Base-by-base conservation (phyloP, 2,329 filamentous ascomycete genomes). In the Myriosclerotinia duriaeana region DNA sequence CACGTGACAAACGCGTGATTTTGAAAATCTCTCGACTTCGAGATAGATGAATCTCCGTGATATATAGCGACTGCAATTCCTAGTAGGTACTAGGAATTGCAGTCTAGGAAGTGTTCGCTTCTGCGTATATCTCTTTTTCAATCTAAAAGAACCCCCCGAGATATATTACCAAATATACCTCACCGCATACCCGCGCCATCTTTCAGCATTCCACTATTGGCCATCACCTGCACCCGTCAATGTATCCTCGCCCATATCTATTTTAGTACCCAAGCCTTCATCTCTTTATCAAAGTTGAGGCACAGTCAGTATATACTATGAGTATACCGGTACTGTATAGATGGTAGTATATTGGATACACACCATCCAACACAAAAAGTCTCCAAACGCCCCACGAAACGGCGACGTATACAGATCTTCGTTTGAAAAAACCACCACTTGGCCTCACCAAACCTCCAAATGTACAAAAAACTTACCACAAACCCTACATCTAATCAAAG, bases 1-100 rank as follows among this genome's bases (percentile, higher is more conserved):
- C 58, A 61, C 58, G 58, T 61, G 58, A 61, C 26, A 40, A 40
- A 12, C 46, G n/a, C 44, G 58, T 50, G 58, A 50, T 22, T 1
- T 22, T 50, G 20, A 61, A 22, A n/a, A 26, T 22, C 38, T 8
- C 44, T 60, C 42, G 44, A 60, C 42, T 38, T 38, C 30, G 12
- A 50, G 56, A 60, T 48, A 3, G 7, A 42, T 30, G 14, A 14
- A 40, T 40, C 12, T 40, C 46, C 9, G 11, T n/a, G 34, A 48
- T 2, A 36, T 38, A 2, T 20, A 48, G 30, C 48, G 6, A 17
- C 3, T 15, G 48, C 26, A 26, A 26, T 26, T 26, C 1, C 6
- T 15, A 6, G 17, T 36, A 48, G 42, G 5, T 36, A 36, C 20
- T 11, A 15, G 3, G 26, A 6, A 17, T 22, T 5, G 9, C 1